Percentiles rank a stretch among this genome's conserved stretches.
phyloP scores from a whole-genome alignment of 306 rosid genomes.

The Alnus glutinosa region DNA sequence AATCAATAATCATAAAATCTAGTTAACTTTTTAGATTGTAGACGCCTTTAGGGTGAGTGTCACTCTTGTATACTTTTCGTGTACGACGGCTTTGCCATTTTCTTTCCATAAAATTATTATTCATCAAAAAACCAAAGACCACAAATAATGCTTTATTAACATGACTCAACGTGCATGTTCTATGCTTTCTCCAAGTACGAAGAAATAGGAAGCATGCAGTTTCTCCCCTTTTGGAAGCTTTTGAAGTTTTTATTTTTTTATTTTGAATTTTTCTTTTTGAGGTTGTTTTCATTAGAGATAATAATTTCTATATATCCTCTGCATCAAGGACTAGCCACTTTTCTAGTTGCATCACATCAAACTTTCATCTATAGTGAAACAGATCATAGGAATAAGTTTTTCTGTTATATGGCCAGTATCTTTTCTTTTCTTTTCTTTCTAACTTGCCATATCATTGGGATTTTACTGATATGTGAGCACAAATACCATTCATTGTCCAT shows the following conservation, averaged over 20 bases:
- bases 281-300: slow-evolving; percentile 4
- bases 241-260: neutral
- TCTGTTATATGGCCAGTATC: no score
- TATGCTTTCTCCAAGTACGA: neutral
- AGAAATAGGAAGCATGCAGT: neutral
- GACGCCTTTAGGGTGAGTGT: no score
- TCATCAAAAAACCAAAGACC: neutral
- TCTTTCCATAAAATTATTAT: no score
- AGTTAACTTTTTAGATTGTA: no score
- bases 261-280: neutral
- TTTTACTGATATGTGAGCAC: neutral
- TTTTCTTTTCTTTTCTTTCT: neutral
- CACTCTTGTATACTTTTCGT: no score
- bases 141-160: neutral
- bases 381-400: no score
- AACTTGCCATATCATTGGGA: neutral
- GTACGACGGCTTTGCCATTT: no score
- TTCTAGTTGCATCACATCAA: no score
- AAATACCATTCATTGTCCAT: neutral
- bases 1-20: neutral
- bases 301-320: no score
- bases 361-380: no score
- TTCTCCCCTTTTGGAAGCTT: neutral
- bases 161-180: neutral
- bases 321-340: no score